Percentiles rank a stretch among this genome's conserved stretches.
These are phyloP conservation scores for Mycena maculata DNA, from an alignment of 768 basidiomycete species.

Conservation along the genomic window DNA sequence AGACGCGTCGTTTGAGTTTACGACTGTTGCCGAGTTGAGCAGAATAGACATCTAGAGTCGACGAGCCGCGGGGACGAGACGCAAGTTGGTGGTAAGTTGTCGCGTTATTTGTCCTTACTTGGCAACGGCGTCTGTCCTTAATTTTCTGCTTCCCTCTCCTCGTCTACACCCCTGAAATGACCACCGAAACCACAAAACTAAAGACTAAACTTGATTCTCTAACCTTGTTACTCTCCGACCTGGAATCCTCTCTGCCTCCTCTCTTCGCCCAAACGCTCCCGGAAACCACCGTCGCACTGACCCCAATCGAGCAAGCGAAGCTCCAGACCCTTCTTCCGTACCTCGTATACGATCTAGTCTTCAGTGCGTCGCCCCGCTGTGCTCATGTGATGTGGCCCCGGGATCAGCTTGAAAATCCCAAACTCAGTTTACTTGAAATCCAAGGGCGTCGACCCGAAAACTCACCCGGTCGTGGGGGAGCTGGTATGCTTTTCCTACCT, in stretches of 20 bases:
- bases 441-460: slow-evolving; percentile 81
- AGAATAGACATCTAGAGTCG: not conserved
- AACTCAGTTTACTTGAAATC: slow-evolving; percentile 82
- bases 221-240: slow-evolving; percentile 69
- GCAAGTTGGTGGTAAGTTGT: not conserved
- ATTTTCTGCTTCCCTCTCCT: not conserved
- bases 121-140: not conserved
- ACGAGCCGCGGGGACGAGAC: too few relatives aligned
- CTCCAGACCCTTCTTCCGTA: slow-evolving; percentile 85
- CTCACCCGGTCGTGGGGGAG: slow-evolving; percentile 81
- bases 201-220: slow-evolving; percentile 62
- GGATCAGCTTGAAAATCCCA: not conserved
- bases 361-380: slow-evolving; percentile 63
- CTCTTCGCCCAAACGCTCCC: slow-evolving; percentile 75
- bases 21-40: not conserved
- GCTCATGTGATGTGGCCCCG: not conserved
- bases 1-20: slow-evolving; percentile 37
- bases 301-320: slow-evolving; percentile 85
- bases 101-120: not conserved
- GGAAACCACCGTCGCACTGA: slow-evolving; percentile 71
- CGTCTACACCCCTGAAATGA: slow-evolving; percentile 44
- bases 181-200: slow-evolving; percentile 59
- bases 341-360: slow-evolving; percentile 85
- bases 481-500: slow-evolving; percentile 54
- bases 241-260: slow-evolving; percentile 75